Percentiles rank a stretch among this genome's conserved stretches.
Conservation (phyloP, 441 rosid species). For the Pelargonium australe region DNA sequence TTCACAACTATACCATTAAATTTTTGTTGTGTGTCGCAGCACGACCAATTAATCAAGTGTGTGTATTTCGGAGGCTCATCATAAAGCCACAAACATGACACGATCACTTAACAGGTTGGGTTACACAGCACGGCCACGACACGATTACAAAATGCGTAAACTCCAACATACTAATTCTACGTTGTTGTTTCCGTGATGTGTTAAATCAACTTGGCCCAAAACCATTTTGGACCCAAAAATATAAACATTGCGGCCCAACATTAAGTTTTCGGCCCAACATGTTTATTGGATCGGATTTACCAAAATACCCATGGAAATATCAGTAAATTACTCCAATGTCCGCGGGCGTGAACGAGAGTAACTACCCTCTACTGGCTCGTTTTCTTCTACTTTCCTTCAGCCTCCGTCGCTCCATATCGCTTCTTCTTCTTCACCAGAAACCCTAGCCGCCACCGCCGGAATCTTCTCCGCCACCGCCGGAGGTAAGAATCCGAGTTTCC, state of each 20-base stretch:
- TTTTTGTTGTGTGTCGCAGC: too few relatives aligned
- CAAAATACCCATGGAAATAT: not conserved
- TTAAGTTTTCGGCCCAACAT: not conserved
- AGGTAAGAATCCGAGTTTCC: not conserved
- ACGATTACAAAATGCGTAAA: too few relatives aligned
- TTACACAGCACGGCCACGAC: too few relatives aligned
- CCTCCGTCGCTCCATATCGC: not conserved
- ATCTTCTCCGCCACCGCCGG: not conserved
- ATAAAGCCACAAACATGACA: too few relatives aligned
- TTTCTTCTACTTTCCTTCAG: not conserved
- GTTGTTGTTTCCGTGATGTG: too few relatives aligned
- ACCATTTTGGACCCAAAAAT: too few relatives aligned
- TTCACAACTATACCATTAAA: too few relatives aligned
- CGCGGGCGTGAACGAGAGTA: not conserved
- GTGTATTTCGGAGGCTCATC: too few relatives aligned
- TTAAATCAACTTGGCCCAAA: too few relatives aligned
- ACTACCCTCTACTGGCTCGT: not conserved
- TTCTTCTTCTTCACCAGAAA: not conserved
- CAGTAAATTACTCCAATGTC: not conserved
- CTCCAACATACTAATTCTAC: too few relatives aligned
- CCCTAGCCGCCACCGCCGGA: conserved; percentile 5
- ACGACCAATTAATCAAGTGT: too few relatives aligned
- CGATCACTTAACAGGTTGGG: too few relatives aligned
- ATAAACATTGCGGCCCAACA: not conserved
- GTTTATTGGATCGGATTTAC: not conserved